These are phyloP conservation scores for Mycosarcoma maydis DNA, from an alignment of 1,284 basidiomycete genomes.

Conservation along the genomic window DNA sequence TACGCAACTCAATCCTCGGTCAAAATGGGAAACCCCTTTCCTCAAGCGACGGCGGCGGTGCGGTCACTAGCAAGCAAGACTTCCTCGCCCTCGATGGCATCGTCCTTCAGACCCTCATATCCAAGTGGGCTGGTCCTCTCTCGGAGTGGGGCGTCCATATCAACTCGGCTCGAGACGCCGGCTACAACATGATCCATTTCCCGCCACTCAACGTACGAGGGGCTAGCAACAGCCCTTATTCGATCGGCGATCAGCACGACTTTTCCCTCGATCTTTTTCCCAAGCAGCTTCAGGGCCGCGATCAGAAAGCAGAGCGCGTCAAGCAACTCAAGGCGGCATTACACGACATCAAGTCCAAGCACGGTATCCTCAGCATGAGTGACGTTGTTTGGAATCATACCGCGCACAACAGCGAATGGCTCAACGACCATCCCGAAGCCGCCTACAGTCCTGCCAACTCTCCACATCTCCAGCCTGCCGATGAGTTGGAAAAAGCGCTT, in stretches of 20 bases:
- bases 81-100: constrained; percentile 55
- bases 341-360: constrained; percentile 45
- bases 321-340: constrained; percentile 39
- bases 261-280: constrained; percentile 57
- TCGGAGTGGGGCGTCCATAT: constrained; percentile 55
- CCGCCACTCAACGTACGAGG: constrained; percentile 60
- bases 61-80: constrained; percentile 21
- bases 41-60: constrained; percentile 44
- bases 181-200: constrained; percentile 65
- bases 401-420: constrained; percentile 57
- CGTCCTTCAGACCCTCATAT: constrained; percentile 58
- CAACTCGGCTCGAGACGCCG: constrained; percentile 53
- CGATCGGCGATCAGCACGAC: constrained; percentile 59
- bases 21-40: constrained; percentile 21
- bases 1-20: constrained; percentile 47
- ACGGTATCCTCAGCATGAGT: constrained; percentile 60
- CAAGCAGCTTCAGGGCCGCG: constrained; percentile 19
- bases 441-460: constrained; percentile 61
- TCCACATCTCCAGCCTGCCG: constrained; percentile 59
- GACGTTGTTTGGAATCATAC: constrained; percentile 63
- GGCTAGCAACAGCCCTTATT: constrained; percentile 58
- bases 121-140: constrained; percentile 64
- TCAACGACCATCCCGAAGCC: constrained; percentile 61
- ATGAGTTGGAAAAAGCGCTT: constrained; percentile 57
- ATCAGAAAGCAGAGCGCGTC: constrained; percentile 39